Conservation (phyloP, 2,329 filamentous ascomycete genomes). For the Apiospora arundinis region DNA sequence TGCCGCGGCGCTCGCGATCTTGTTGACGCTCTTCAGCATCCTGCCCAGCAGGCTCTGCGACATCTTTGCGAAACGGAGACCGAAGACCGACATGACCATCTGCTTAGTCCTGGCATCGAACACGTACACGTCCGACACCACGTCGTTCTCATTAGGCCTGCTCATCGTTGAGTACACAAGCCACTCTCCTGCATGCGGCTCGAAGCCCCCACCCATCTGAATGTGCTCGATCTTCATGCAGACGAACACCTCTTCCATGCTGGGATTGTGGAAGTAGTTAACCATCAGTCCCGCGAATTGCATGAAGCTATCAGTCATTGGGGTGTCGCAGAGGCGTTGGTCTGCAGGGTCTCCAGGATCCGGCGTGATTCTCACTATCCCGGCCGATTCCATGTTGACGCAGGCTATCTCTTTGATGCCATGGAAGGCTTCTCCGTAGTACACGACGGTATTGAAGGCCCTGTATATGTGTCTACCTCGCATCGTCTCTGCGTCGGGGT, state of each 20-base stretch:
- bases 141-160: constrained; percentile 26
- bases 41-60: constrained; percentile 21
- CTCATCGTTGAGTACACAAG: constrained; percentile 29
- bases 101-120: constrained; percentile 28
- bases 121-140: constrained; percentile 28
- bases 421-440: constrained; percentile 36
- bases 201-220: constrained; percentile 34
- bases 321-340: constrained; percentile 30
- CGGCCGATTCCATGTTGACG: constrained; percentile 33
- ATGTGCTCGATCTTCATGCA: constrained; percentile 34
- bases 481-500: constrained; percentile 37
- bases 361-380: constrained; percentile 27
- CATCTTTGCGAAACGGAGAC: constrained; percentile 28
- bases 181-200: constrained; percentile 29
- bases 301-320: constrained; percentile 32
- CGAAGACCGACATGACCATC: constrained; percentile 31
- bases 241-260: constrained; percentile 34
- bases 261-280: constrained; percentile 30
- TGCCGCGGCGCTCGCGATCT: constrained; percentile 7
- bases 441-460: constrained; percentile 38
- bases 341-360: constrained; percentile 23
- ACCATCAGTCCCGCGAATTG: constrained; percentile 31
- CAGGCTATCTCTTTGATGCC: constrained; percentile 36
- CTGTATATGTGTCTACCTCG: constrained; percentile 42
- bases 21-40: constrained; percentile 28